Base-by-base conservation (phyloP, 441 rosid genomes). In the Omphalea diandra region DNA sequence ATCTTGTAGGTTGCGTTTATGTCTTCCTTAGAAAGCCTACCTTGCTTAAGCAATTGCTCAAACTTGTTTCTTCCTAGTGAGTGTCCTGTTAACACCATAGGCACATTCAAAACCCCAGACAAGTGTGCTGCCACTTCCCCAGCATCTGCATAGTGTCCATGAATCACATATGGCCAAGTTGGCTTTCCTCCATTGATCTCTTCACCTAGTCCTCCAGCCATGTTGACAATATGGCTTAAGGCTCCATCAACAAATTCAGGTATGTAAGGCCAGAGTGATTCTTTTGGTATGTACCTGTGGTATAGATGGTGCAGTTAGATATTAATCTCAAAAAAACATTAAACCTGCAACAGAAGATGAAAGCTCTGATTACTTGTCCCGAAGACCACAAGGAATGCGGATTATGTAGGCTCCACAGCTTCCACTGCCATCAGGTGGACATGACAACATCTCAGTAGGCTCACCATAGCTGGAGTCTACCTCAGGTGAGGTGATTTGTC, bases 371-470 rank as follows among this genome's bases (percentile, higher is more conserved):
- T 85, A 88, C 90, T 81, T 83, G 57, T 89, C 73, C 0, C 80
- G 82, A 10, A 88, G 85, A 7, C 90, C 91, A 7, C 91, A 87
- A 0, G 94, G 91, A 59, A 89, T 79, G 26, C 90, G 90, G 72
- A 89, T 80, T 27, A 89, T 80, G 73, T 89, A 89, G 56, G 91
- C 88, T 47, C 89, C 90, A 60, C 90, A 78, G 73, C 95, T 80
- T 41, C 83, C 89, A 61, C 78, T 75, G 61, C 82, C 93, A 70
- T 92, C 87, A 40, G 84, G 63, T 14, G 94, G 94, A 79, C 81
- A 86, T 27, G 93, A 83, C 69, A 94, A 78, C 98, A 91, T 91
- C 82, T 94, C 97, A 52, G 81, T 87, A n/a, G 91, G 90, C 65
- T 89, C 94, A 24, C 88, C 91, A 32, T 89, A 89, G 85, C 87